These are phyloP conservation scores for Backusella australiensis DNA, from an alignment of 192 early-diverging fungal genomes.

Conservation along the genomic window DNA sequence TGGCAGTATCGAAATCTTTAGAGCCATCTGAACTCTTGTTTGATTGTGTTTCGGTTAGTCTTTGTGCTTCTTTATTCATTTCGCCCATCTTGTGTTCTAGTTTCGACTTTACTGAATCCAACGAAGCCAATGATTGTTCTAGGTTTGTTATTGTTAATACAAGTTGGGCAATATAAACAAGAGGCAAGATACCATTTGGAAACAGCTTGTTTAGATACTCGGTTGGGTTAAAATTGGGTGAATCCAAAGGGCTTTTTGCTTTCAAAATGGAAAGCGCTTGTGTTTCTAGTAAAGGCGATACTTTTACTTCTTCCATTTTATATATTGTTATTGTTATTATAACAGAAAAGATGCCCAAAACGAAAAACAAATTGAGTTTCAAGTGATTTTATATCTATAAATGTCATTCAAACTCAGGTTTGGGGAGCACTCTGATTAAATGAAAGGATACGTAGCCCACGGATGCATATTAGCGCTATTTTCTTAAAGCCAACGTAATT, in stretches of 20 bases:
- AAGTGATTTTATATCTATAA: background rate
- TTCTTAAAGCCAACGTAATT: too few species aligned
- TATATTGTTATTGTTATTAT: background rate
- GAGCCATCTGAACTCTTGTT: slow-evolving; percentile 51
- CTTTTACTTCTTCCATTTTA: slow-evolving; percentile 33
- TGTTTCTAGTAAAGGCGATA: slow-evolving; percentile 57
- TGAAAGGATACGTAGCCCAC: too few species aligned
- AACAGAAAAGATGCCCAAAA: background rate
- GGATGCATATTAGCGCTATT: too few species aligned
- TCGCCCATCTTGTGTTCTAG: slow-evolving; percentile 56
- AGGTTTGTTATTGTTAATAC: background rate
- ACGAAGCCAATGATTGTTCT: slow-evolving; percentile 63
- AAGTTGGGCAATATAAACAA: background rate
- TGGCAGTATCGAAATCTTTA: slow-evolving; percentile 67
- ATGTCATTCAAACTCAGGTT: background rate
- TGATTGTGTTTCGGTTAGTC: slow-evolving; percentile 71
- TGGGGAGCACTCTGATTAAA: background rate
- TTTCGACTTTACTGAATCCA: slow-evolving; percentile 65
- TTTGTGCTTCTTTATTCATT: slow-evolving; percentile 64
- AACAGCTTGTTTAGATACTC: slow-evolving; percentile 82
- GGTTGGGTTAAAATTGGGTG: slow-evolving; percentile 66
- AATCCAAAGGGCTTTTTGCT: slow-evolving; percentile 63
- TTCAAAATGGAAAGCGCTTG: slow-evolving; percentile 54
- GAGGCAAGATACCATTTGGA: slow-evolving; percentile 58
- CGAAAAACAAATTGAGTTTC: background rate